Evolutionary conservation across 1,139 yeast genomes (phyloP).

Genomic region (Candida labiduridarum): DNA sequence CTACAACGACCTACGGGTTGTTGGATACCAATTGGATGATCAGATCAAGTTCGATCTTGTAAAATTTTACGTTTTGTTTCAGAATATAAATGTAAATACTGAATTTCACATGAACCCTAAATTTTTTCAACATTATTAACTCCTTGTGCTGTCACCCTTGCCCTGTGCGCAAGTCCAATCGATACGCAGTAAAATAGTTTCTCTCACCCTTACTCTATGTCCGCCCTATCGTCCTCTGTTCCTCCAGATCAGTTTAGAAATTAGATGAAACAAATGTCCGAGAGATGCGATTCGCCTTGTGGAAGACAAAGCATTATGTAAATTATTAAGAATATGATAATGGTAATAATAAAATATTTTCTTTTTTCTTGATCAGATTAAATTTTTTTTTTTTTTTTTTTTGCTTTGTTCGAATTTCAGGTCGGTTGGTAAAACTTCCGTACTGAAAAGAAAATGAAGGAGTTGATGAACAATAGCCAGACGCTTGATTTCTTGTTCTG

Average conservation of each 20-base stretch:
- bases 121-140: neutral
- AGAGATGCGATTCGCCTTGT: neutral
- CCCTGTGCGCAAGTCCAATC: no score
- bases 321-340: neutral
- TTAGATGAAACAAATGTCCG: neutral
- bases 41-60: neutral
- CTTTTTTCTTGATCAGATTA: neutral
- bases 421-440: neutral
- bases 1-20: neutral
- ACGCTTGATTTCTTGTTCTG: neutral
- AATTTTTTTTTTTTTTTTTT: neutral
- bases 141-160: neutral
- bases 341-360: neutral
- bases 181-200: no score
- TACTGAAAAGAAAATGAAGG: neutral
- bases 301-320: neutral
- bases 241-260: neutral
- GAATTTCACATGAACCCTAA: slow-evolving; percentile 2
- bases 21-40: no score
- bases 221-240: neutral
- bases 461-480: neutral
- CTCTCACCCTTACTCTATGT: neutral
- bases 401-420: neutral
- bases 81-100: neutral
- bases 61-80: neutral